Conservation (phyloP, 2,329 filamentous ascomycete genomes). For the Acrocalymma vagum region DNA sequence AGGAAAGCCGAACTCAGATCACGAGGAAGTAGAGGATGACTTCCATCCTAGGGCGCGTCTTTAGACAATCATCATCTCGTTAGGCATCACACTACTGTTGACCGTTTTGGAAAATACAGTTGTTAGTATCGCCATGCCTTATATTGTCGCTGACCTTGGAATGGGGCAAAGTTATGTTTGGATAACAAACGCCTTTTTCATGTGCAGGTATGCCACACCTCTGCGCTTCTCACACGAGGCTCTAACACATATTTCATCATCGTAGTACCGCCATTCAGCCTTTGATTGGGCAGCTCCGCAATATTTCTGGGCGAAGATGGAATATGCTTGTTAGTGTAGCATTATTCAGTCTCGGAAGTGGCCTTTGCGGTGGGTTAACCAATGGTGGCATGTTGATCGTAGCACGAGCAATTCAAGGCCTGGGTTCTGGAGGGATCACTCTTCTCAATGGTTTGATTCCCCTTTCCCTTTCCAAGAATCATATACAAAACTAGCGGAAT, state of each 20-base stretch:
- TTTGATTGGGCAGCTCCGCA: slow-evolving; percentile 15
- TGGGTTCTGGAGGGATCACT: slow-evolving; percentile 54
- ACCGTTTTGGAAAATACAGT: too few species aligned
- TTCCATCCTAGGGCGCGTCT: too few species aligned
- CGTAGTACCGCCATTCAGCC: slow-evolving; percentile 42
- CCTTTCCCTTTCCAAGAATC: too few species aligned
- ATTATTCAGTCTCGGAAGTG: slow-evolving; percentile 60
- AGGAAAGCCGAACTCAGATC: too few species aligned
- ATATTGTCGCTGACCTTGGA: slow-evolving; percentile 39
- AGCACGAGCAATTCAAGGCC: slow-evolving; percentile 62
- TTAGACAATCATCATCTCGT: too few species aligned
- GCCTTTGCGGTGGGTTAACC: slow-evolving; percentile 57
- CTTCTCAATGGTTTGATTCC: slow-evolving; percentile 55
- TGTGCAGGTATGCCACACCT: too few species aligned
- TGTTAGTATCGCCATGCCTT: slow-evolving; percentile 49
- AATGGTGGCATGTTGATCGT: slow-evolving; percentile 58
- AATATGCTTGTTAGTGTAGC: slow-evolving; percentile 37
- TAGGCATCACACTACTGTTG: too few species aligned
- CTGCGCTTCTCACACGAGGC: too few species aligned
- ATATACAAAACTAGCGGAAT: too few species aligned
- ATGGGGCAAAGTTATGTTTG: slow-evolving; percentile 42
- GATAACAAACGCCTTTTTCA: too few species aligned
- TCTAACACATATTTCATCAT: slow-evolving; percentile 43
- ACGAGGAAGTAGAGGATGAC: too few species aligned
- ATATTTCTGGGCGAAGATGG: slow-evolving; percentile 56